Conservation (phyloP, 148 eudicot species). For the Heliamphora exappendiculata region DNA sequence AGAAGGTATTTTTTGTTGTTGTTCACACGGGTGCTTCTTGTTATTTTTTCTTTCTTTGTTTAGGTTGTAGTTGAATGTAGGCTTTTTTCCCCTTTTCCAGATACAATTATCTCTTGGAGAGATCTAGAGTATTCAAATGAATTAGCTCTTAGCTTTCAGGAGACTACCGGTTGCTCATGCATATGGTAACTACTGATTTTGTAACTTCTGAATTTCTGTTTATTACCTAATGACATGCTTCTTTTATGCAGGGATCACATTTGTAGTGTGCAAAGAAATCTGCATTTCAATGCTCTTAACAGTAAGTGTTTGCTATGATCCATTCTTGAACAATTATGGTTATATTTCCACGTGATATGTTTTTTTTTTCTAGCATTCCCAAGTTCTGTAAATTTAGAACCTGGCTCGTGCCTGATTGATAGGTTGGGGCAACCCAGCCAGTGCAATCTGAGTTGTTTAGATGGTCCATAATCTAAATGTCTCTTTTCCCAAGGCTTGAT, state of each 20-base stretch:
- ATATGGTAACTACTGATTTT: slow-evolving; percentile 60
- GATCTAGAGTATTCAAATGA: slow-evolving; percentile 84
- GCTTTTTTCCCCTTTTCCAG: slow-evolving; percentile 37
- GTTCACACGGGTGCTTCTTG: too few species aligned
- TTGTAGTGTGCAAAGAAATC: slow-evolving; percentile 66
- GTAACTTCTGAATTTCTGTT: too few species aligned
- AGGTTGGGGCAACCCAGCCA: background rate
- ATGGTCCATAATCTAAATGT: too few species aligned
- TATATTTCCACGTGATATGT: too few species aligned
- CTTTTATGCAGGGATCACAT: slow-evolving; percentile 79
- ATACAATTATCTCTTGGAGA: slow-evolving; percentile 96
- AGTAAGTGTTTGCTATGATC: slow-evolving; percentile 48
- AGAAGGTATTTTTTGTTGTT: slow-evolving; percentile 56
- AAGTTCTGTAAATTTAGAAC: too few species aligned
- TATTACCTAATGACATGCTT: background rate
- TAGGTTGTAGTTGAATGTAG: background rate
- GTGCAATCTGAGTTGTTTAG: too few species aligned
- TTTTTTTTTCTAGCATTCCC: too few species aligned
- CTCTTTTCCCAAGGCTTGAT: too few species aligned
- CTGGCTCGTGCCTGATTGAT: too few species aligned
- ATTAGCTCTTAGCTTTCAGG: slow-evolving; percentile 96
- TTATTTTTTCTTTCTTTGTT: background rate
- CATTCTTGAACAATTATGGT: background rate
- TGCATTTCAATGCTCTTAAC: slow-evolving; percentile 57
- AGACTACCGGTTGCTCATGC: slow-evolving; percentile 79